Percentiles rank a stretch among this genome's conserved stretches.
Evolutionary conservation across 2,329 filamentous ascomycete genomes (phyloP).

Genomic region (Aspergillus sp.): DNA sequence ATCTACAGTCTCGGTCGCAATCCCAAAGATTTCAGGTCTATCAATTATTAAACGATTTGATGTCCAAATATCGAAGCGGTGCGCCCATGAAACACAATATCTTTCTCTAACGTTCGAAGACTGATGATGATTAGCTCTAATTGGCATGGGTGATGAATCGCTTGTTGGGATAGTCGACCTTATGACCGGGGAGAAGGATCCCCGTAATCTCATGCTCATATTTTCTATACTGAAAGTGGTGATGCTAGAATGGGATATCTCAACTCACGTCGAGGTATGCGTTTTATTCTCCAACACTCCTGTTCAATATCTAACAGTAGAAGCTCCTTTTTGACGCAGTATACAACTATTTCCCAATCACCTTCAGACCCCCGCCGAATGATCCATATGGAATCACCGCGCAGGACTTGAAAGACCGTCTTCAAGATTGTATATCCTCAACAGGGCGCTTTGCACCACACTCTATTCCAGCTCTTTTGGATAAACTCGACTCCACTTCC

Average conservation of each 20-base stretch:
- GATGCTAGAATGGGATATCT: constrained; percentile 64
- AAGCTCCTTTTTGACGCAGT: constrained; percentile 60
- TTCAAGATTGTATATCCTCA: constrained; percentile 61
- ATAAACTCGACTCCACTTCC: constrained; percentile 66
- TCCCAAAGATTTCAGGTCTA: constrained; percentile 62
- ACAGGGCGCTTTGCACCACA: constrained; percentile 61
- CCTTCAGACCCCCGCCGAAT: constrained; percentile 64
- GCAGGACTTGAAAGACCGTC: constrained; percentile 60
- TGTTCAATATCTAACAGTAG: constrained; percentile 10
- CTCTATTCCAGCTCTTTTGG: constrained; percentile 61
- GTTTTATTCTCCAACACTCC: not conserved
- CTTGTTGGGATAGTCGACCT: constrained; percentile 59
- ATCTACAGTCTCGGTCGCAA: constrained; percentile 58
- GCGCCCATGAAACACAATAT: constrained; percentile 8
- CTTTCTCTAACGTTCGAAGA: constrained; percentile 1
- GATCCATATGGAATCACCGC: constrained; percentile 67
- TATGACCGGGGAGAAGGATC: constrained; percentile 65
- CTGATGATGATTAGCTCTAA: constrained; percentile 39
- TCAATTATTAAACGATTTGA: constrained; percentile 56
- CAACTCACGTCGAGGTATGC: constrained; percentile 53
- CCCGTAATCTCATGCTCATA: constrained; percentile 65
- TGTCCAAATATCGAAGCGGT: constrained; percentile 58
- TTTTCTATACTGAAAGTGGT: constrained; percentile 64
- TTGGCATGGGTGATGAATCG: constrained; percentile 55
- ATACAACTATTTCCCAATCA: constrained; percentile 70